Base-by-base conservation (phyloP, 2,329 filamentous ascomycete genomes). In the Microcera coccophila region DNA sequence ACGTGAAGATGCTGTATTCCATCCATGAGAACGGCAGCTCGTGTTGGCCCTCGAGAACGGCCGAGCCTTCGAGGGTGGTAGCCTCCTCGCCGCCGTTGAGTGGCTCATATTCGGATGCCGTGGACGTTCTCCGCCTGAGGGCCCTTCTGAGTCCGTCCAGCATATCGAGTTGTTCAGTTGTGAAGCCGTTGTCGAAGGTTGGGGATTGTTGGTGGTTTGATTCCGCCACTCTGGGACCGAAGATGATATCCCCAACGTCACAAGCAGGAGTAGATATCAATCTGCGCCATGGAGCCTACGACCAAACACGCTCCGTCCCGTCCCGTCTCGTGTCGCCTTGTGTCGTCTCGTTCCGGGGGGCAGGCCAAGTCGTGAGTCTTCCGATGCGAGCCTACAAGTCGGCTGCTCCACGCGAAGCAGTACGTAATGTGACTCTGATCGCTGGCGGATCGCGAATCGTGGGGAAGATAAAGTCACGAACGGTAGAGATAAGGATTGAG, bases 1-100 rank as follows among this genome's bases (percentile, higher is more conserved):
- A 70, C 42, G 85, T 73, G 66, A 97, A 97, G 61, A 95, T 84
- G 55, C 69, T 71, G 67, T 97, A 98, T 63, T 94, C 87, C 26
- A 87, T 61, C 82, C 86, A 90, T 49, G 89, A 95, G 69, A 95
- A 95, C 15, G 74, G 73, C 24, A 68, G 58, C 26, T 71, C 68
- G 14, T 69, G 58, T 29, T 68, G 58, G 16, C 55, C 61, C 15
- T 66, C 64, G 15, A 55, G 48, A 5, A 56, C 33, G 20, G 54
- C 42, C 5, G 62, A 61, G 26, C 47, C 56, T 12, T 63, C 53
- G 20, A 57, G 49, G 9, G 50, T 47, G 15, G 54, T 51, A 16
- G 54, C 50, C 10, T 64, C 61, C 5, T 63, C 62, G 31, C 41
- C 44, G 33, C 45, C 51, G 11, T 50, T 57, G 39, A 67, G 53